Conservation (phyloP, 2,329 filamentous ascomycete species). For the Cyanodermella asteris region DNA sequence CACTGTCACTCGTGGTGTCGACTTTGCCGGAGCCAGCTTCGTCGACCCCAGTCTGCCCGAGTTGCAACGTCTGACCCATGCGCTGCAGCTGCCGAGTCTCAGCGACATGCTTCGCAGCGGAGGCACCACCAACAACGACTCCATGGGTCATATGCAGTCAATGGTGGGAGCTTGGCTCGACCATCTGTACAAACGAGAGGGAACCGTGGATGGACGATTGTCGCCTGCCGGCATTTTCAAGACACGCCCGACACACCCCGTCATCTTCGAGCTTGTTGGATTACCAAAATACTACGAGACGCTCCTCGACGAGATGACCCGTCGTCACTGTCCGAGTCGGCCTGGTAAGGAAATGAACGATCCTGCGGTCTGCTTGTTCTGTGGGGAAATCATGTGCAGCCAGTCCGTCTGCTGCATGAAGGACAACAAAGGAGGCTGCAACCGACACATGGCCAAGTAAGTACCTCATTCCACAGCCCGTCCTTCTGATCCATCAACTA, state of each 20-base stretch:
- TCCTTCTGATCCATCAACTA: constrained; percentile 8
- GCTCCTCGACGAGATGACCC: constrained; percentile 78
- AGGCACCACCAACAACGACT: constrained; percentile 17
- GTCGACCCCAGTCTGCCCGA: constrained; percentile 47
- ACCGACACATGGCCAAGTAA: constrained; percentile 73
- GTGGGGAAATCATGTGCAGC: constrained; percentile 88
- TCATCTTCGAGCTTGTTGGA: constrained; percentile 83
- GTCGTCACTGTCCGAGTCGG: constrained; percentile 59
- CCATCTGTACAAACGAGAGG: constrained; percentile 25
- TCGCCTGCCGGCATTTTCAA: constrained; percentile 1
- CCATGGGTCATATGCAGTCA: constrained; percentile 19
- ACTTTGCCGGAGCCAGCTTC: constrained; percentile 53
- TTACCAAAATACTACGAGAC: constrained; percentile 81
- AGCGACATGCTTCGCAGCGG: constrained; percentile 52
- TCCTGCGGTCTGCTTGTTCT: constrained; percentile 80
- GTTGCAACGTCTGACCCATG: constrained; percentile 56
- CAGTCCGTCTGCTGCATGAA: constrained; percentile 81
- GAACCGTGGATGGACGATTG: constrained; percentile 1
- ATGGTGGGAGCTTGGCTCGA: constrained; percentile 51
- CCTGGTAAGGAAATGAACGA: constrained; percentile 83
- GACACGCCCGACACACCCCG: constrained; percentile 47
- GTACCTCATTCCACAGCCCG: constrained; percentile 14
- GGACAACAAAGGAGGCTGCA: constrained; percentile 57
- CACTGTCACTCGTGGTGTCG: constrained; percentile 70
- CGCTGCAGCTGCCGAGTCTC: constrained; percentile 54